Percentiles rank a stretch among this genome's conserved stretches.
phyloP scores from a whole-genome alignment of 2,329 filamentous ascomycete species.

The Cladophialophora immunda region DNA sequence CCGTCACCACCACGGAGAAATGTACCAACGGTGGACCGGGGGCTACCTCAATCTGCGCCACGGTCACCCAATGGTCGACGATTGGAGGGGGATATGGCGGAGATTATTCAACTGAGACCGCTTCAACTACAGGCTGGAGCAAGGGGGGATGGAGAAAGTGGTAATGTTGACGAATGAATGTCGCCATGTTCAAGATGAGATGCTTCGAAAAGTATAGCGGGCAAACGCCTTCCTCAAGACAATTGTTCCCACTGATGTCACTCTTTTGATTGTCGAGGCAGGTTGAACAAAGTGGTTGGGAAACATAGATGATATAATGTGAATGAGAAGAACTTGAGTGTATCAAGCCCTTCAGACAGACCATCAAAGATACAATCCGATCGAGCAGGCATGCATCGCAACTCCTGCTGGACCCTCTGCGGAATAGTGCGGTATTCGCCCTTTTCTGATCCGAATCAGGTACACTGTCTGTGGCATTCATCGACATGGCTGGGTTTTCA shows the following conservation, averaged over 20 bases:
- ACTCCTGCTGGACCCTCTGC: not conserved
- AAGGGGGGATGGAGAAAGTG: conserved; percentile 4
- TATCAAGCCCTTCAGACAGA: not conserved
- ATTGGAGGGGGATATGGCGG: not conserved
- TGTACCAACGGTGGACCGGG: conserved; percentile 5
- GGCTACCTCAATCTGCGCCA: conserved; percentile 2
- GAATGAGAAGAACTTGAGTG: not conserved
- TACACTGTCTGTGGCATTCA: too few relatives aligned
- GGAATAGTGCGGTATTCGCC: not conserved
- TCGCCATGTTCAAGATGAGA: not conserved
- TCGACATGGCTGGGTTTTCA: not conserved
- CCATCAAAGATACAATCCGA: not conserved
- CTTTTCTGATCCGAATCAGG: too few relatives aligned
- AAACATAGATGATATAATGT: conserved; percentile 2
- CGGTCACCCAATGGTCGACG: conserved; percentile 10
- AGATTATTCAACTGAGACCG: not conserved
- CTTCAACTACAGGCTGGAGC: conserved; percentile 6
- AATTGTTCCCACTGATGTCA: conserved; percentile 9
- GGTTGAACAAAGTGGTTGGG: not conserved
- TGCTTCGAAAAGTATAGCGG: not conserved
- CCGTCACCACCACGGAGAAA: not conserved
- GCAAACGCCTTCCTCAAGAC: not conserved
- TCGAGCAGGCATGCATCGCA: not conserved
- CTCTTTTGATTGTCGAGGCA: conserved; percentile 7
- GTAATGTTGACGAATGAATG: conserved; percentile 4